Base-by-base conservation (phyloP, 208 protist species). In the Leishmania major region DNA sequence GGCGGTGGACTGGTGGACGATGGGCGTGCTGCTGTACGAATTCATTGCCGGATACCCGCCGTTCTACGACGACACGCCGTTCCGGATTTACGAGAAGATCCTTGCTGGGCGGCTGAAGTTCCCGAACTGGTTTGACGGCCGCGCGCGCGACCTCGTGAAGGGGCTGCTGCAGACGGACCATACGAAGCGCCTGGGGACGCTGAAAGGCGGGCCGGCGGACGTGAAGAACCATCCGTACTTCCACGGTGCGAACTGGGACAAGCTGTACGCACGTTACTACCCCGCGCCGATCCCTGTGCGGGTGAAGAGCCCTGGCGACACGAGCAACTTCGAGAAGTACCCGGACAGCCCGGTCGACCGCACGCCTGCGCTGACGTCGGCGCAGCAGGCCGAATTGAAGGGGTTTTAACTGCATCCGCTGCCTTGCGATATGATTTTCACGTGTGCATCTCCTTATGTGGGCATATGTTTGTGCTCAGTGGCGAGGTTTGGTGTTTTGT, bases 1-100 rank as follows among this genome's bases (percentile, higher is more conserved):
- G 89, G 95, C 96, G 47, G 97, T 99, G 45, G 99, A 99, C 90
- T 99, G 97, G 98, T 99, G 99, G 99, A 94, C 93, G 70, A 96
- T 99, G 84, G 99, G 99, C 64, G 95, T 99, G 64, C 80, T 99
- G 55, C 83, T 99, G 59, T 99, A 98, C 84, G 98, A 99, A 92
- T 98, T 99, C 89, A 92, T 99, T 71, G 87, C 96, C 13, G 98
- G 96, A 67, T 93, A 97, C 73, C 91, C 97, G 66, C 97, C 97
- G 40, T 99, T 98, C 88, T 99, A 95, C 88, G 90, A 96, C 76
- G 93, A 97, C 83, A 98, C 96, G 47, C 91, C 93, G 67, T 92
- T 96, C 84, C 91, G 90, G 22, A 96, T 96, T 59, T 97, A 96
- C 88, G 93, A 97, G 86, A 95, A 95, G 84, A 97, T 97, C 78